Base-by-base conservation (phyloP, 352 stramenopile genomes). In the Halophytophthora batemanensis region DNA sequence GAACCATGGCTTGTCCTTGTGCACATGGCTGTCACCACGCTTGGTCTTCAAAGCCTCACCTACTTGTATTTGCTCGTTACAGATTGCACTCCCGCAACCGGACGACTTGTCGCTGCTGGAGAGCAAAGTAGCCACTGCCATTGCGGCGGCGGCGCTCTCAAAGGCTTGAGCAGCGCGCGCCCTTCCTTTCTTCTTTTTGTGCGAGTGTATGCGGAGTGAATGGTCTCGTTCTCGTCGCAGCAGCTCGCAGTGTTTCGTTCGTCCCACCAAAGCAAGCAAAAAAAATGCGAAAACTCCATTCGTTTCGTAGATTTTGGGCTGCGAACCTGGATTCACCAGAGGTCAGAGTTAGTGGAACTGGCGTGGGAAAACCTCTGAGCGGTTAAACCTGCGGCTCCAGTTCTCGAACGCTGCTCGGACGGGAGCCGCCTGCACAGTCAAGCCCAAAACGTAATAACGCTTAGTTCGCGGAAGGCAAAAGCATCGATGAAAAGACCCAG, bases 91-190 rank as follows among this genome's bases (percentile, higher is more conserved):
- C 7, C 73, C 80, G 6, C 69, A 84, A 43, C 47, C 74, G 1
- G 80, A 93, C 40, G 83, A 91, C 21, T 52, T 86, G 7, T 62
- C 63, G 4, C 52, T 76, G 17, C 42, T 93, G 39, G 80, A 93
- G 34, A 61, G 61, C 25, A 93, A 91, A 54, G 64, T 91, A 23
- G 69, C 75, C 45, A 76, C 71, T 33, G 64, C 60, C 1, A 58
- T 87, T 11, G 61, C 78, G 4, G 65, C 80, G 10, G 55, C 61
- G 17, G 62, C 73, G 13, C 49, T 84, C 1, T 59, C 52, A 12
- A 86, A 81, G 49, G 38, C 66, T 42, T 87, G 74, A 71, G 51
- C 12, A 19, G 53, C 43, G 36, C 44, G 35, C 14, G 15, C 47
- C 34, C 34, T 8, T 21, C 18, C 36, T 22, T n/a, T 14, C 25